Conservation (phyloP, 2,329 filamentous ascomycete species). For the Ascochyta pisi region DNA sequence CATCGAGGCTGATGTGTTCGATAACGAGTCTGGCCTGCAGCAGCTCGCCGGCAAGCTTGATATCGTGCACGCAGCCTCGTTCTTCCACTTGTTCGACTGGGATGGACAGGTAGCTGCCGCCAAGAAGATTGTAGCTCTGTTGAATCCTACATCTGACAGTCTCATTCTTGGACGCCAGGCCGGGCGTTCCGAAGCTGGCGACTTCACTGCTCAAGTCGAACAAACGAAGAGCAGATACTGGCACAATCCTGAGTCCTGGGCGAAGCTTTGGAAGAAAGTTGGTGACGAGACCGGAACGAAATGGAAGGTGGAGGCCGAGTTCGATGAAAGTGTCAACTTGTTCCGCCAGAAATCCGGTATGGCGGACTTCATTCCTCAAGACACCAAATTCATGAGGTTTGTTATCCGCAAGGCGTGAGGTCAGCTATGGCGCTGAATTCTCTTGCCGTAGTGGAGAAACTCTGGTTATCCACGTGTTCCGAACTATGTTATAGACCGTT, state of each 20-base stretch:
- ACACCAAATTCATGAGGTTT: conserved; percentile 37
- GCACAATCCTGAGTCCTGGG: conserved; percentile 49
- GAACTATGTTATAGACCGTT: background rate
- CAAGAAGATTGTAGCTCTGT: conserved; percentile 39
- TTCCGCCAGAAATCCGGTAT: conserved; percentile 23
- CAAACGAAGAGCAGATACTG: conserved; percentile 37
- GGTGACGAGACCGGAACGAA: conserved; percentile 46
- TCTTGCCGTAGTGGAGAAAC: too few relatives aligned
- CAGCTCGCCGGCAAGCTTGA: conserved; percentile 50
- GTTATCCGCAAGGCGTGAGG: conserved; percentile 24
- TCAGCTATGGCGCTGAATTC: background rate
- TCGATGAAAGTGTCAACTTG: conserved; percentile 33
- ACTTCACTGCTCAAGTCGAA: conserved; percentile 24
- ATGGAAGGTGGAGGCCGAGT: conserved; percentile 44
- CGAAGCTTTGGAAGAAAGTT: conserved; percentile 49
- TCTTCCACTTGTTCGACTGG: conserved; percentile 55
- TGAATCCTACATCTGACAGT: conserved; percentile 43
- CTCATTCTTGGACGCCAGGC: conserved; percentile 52
- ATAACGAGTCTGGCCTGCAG: conserved; percentile 38
- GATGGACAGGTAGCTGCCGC: conserved; percentile 49
- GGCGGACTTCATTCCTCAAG: conserved; percentile 29
- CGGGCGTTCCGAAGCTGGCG: conserved; percentile 40
- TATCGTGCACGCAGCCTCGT: conserved; percentile 51
- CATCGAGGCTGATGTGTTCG: conserved; percentile 59
- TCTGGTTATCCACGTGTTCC: background rate